Conservation (phyloP, 2,329 filamentous ascomycete species). For the Cytospora paraplurivora region DNA sequence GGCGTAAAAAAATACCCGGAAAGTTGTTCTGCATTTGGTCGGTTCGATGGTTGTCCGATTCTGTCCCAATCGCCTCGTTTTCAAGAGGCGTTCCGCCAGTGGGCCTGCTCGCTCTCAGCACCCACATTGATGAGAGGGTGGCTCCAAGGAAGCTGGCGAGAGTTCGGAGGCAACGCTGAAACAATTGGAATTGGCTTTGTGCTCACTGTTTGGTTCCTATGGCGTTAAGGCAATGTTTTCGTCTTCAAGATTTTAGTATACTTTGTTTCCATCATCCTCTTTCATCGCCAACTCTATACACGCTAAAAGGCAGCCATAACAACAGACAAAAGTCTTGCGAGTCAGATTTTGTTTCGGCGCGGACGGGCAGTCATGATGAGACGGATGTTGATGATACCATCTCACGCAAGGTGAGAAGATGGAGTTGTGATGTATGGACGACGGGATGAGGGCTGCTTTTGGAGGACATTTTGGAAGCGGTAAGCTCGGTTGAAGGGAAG, state of each 20-base stretch:
- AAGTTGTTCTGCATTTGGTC: conserved; percentile 51
- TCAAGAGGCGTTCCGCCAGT: conserved; percentile 32
- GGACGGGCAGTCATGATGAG: conserved; percentile 4
- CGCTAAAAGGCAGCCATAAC: conserved; percentile 20
- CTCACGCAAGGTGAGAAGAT: conserved; percentile 19
- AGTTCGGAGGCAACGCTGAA: conserved; percentile 1
- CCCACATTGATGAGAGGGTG: background rate
- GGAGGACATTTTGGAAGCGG: conserved; percentile 15
- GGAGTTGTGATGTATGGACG: conserved; percentile 19
- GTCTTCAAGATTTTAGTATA: conserved; percentile 27
- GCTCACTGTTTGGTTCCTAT: conserved; percentile 7
- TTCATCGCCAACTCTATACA: conserved; percentile 22
- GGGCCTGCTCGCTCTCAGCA: conserved; percentile 5
- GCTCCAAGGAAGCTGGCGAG: conserved; percentile 1
- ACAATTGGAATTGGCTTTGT: conserved; percentile 12
- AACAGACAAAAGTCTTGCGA: conserved; percentile 22
- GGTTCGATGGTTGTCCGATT: conserved; percentile 41
- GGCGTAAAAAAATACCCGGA: conserved; percentile 59
- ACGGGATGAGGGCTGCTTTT: conserved; percentile 10
- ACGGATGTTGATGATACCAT: conserved; percentile 26
- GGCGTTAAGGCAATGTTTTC: conserved; percentile 17
- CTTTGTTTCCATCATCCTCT: conserved; percentile 5
- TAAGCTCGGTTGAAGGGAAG: conserved; percentile 17
- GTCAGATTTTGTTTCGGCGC: conserved; percentile 2
- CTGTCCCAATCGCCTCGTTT: conserved; percentile 34